Evolutionary conservation across 176 grass and related monocot species (phyloP).

Genomic region (Calamus simplicifolius): DNA sequence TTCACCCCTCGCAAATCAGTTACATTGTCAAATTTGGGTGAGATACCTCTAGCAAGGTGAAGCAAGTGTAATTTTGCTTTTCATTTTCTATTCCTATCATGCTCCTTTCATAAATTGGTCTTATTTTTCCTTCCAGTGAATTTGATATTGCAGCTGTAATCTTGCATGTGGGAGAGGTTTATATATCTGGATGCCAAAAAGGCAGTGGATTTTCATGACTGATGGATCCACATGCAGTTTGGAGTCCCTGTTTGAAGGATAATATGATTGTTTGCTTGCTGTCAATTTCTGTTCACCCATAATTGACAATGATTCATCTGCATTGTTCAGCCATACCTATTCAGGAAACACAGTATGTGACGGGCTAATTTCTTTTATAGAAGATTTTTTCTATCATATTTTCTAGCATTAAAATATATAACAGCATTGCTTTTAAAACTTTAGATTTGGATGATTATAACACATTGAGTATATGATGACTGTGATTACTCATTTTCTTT

Average conservation of each 20-base stretch:
- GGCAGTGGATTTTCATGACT: slow-evolving; percentile 85
- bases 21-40: slow-evolving; percentile 60
- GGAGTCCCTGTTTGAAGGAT: slow-evolving; percentile 27
- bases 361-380: background rate
- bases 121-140: slow-evolving; percentile 57
- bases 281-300: slow-evolving; percentile 51
- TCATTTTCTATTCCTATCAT: background rate
- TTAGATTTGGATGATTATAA: too few relatives aligned
- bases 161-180: slow-evolving; percentile 63
- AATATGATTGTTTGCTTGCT: slow-evolving; percentile 57
- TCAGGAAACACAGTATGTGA: slow-evolving; percentile 64
- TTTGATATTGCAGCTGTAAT: slow-evolving; percentile 80
- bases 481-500: too few relatives aligned
- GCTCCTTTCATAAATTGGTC: background rate
- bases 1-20: slow-evolving; percentile 67
- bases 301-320: slow-evolving; percentile 31
- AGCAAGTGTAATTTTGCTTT: too few relatives aligned
- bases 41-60: slow-evolving; percentile 72
- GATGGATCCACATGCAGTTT: slow-evolving; percentile 53
- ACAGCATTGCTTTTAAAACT: too few relatives aligned
- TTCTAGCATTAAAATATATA: background rate
- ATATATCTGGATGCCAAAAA: slow-evolving; percentile 62
- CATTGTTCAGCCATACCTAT: slow-evolving; percentile 54
- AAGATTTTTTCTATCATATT: background rate
- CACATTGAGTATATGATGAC: too few relatives aligned